phyloP scores from a whole-genome alignment of 371 early-diverging fungal species.

The Actinomortierella ambigua region DNA sequence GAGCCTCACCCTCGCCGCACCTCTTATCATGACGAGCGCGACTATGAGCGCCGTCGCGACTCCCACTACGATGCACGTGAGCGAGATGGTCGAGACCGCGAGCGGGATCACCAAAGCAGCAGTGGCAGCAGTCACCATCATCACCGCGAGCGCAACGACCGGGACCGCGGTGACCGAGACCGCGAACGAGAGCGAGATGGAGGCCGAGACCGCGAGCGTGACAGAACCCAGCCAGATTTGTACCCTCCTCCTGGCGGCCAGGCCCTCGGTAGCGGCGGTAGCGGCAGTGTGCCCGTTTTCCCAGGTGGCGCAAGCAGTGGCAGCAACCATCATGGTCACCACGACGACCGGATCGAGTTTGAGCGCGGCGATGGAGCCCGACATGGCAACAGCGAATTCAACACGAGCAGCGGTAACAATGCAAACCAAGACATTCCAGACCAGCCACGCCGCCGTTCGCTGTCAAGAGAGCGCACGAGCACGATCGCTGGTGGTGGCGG shows the following conservation, averaged over 20 bases:
- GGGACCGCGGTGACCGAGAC: slow-evolving; percentile 8
- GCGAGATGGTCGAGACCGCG: background rate
- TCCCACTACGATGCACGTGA: slow-evolving; percentile 2
- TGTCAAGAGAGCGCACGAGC: slow-evolving; percentile 10
- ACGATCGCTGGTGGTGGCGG: slow-evolving; percentile 4
- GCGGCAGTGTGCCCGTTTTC: too few species aligned
- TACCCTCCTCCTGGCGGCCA: slow-evolving; percentile 1
- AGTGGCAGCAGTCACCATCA: too few species aligned
- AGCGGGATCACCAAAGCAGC: too few species aligned
- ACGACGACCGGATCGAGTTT: too few species aligned
- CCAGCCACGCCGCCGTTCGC: background rate
- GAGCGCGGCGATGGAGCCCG: too few species aligned
- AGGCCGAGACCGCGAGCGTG: too few species aligned
- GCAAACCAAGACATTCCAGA: too few species aligned
- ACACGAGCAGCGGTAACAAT: too few species aligned
- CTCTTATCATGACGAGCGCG: slow-evolving; percentile 5
- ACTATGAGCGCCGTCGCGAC: background rate
- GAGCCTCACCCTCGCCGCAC: slow-evolving; percentile 30
- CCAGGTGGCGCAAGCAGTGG: too few species aligned
- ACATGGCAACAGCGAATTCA: too few species aligned
- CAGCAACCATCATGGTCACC: too few species aligned
- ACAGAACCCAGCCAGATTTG: background rate
- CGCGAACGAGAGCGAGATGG: too few species aligned
- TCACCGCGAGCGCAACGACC: background rate
- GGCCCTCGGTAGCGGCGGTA: background rate